These are phyloP conservation scores for Dittrichia graveolens DNA, from an alignment of 129 eudicot species.

Conservation along the genomic window DNA sequence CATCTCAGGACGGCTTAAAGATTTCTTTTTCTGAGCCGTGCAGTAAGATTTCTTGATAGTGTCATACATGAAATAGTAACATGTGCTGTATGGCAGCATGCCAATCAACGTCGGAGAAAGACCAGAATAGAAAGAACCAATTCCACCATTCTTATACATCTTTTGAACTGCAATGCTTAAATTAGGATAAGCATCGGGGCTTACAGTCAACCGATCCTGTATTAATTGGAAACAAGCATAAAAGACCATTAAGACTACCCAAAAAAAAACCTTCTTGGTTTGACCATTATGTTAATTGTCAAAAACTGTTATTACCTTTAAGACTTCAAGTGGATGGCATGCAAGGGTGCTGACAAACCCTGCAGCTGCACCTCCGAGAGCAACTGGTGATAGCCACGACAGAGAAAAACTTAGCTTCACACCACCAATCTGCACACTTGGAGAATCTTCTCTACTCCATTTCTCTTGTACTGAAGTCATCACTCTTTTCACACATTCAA, in stretches of 20 bases:
- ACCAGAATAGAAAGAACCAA: slow-evolving; percentile 79
- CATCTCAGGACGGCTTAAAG: slow-evolving; percentile 83
- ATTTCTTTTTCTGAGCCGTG: slow-evolving; percentile 62
- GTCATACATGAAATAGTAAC: slow-evolving; percentile 97
- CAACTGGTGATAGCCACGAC: slow-evolving; percentile 91
- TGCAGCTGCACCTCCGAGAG: slow-evolving; percentile 96
- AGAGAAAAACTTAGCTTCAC: slow-evolving; percentile 61
- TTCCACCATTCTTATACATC: slow-evolving; percentile 73
- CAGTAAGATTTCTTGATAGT: slow-evolving; percentile 81
- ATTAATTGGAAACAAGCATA: neutral
- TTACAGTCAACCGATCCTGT: slow-evolving; percentile 90
- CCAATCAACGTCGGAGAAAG: slow-evolving; percentile 85
- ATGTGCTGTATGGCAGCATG: slow-evolving; percentile 96
- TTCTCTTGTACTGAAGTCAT: slow-evolving; percentile 81
- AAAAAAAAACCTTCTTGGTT: neutral
- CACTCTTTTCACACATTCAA: slow-evolving; percentile 85
- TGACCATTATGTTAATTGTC: no score
- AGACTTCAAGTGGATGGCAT: slow-evolving; percentile 97
- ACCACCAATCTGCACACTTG: slow-evolving; percentile 68
- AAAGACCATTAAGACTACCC: neutral
- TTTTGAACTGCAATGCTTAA: slow-evolving; percentile 64
- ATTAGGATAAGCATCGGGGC: slow-evolving; percentile 77
- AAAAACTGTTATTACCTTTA: slow-evolving; percentile 55
- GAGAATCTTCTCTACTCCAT: slow-evolving; percentile 52
- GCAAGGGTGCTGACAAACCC: slow-evolving; percentile 86